Base-by-base conservation (phyloP, 2,329 filamentous ascomycete genomes). In the Fusarium domesticum region DNA sequence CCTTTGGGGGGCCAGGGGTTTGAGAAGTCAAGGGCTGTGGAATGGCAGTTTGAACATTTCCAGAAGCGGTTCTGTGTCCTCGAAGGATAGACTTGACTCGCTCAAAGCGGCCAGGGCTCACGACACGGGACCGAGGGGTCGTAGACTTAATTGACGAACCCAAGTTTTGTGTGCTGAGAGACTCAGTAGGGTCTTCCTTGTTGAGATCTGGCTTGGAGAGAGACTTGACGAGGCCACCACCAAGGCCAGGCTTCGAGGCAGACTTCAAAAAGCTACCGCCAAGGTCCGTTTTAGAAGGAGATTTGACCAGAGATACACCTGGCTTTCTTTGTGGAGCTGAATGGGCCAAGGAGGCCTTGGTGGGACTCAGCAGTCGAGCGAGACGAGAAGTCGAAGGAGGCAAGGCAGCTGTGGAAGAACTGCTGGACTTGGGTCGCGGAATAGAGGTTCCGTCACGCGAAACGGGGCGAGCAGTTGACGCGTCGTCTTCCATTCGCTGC, bases 311-410 rank as follows among this genome's bases (percentile, higher is more conserved):
- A 38, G 56, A 60, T 14, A 58, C 50, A 2, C 63, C 62, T 0
- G 61, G 50, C 38, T 64, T 68, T 25, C 40, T 46, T 5, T 53
- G 47, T n/a, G 50, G 43, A 15, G 54, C 52, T 1, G 45, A 20
- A 11, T 84, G 82, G 25, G 83, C 80, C 39, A 87, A 65, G 1
- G 87, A 89, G 6, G 88, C 73, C 64, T 89, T 89, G 7, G 87
- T 93, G 0, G 90, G 89, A 6, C 88, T 95, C 65, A 84, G 79
- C 20, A 92, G 71, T 47, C 73, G 82, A 49, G 74, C 72, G 47
- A 74, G 67, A 49, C 77, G 73, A 7, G 76, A 68, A 42, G 75
- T 70, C 1, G 74, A 67, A 18, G 72, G 73, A 37, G 67, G 54
- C 17, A 74, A 59, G 14, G 62, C 58, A 35, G 39, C 35, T 18